Evolutionary conservation across 1,284 basidiomycete species (phyloP).

Genomic region (Cerioporus squamosus): DNA sequence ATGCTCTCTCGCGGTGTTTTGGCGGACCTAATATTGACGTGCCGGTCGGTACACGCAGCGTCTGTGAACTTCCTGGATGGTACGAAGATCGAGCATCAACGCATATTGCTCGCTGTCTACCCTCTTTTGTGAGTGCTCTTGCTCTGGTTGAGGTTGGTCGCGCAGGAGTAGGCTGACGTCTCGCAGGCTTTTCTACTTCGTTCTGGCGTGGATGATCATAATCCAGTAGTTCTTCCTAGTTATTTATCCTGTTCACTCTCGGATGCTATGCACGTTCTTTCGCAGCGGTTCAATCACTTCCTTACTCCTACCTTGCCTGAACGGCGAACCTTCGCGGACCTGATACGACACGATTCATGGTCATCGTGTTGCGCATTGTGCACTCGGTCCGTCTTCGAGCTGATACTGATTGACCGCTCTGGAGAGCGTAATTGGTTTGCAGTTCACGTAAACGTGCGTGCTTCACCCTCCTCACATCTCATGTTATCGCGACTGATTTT

Average conservation of each 20-base stretch:
- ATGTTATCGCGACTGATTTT: no score
- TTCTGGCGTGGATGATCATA: constrained; percentile 93
- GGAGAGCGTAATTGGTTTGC: no score
- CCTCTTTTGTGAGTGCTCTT: constrained; percentile 73
- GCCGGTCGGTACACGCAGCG: constrained; percentile 51
- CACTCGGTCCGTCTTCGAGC: no score
- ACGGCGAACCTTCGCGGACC: no score
- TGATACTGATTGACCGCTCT: no score
- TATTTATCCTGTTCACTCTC: neutral
- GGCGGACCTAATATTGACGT: no score
- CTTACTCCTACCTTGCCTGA: no score
- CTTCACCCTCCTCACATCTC: no score
- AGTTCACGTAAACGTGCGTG: no score
- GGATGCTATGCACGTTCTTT: neutral
- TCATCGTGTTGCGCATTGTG: no score
- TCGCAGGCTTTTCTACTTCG: constrained; percentile 79
- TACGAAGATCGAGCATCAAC: constrained; percentile 87
- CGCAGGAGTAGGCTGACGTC: neutral
- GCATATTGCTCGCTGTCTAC: constrained; percentile 91
- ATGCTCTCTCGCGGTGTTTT: constrained; percentile 22
- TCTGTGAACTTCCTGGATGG: constrained; percentile 94
- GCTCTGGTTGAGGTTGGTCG: neutral
- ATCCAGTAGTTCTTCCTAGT: constrained; percentile 57
- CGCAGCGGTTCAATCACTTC: neutral
- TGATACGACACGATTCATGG: no score